Evolutionary conservation across 192 early-diverging fungal genomes (phyloP).

Genomic region (Lobosporangium transversale): DNA sequence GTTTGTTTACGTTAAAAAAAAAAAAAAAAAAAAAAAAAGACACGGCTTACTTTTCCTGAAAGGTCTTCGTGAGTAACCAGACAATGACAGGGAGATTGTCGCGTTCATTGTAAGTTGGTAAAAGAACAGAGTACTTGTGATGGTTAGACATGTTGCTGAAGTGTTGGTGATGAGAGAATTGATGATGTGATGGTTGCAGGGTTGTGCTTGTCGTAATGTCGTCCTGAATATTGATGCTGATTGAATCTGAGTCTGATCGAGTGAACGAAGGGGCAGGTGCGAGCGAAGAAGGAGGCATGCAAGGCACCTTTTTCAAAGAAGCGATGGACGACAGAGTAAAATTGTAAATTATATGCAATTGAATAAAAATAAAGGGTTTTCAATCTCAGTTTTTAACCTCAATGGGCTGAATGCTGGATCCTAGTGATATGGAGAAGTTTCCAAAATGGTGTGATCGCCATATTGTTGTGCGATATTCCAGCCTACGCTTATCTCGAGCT

Average conservation of each 20-base stretch:
- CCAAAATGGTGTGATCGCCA: no score
- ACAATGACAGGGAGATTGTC: constrained; percentile 96
- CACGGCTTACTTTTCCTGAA: constrained; percentile 72
- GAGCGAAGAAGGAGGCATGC: constrained; percentile 7
- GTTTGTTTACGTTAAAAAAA: no score
- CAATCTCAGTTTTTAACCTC: no score
- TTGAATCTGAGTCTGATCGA: constrained; percentile 33
- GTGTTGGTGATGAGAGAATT: constrained; percentile 15
- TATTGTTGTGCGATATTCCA: no score
- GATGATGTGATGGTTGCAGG: background rate
- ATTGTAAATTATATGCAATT: no score
- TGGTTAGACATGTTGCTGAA: constrained; percentile 27
- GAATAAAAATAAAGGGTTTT: no score
- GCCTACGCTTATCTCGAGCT: no score
- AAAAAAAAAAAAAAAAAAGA: no score
- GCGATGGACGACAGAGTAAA: constrained; percentile 16
- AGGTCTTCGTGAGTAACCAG: constrained; percentile 91
- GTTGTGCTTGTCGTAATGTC: constrained; percentile 15
- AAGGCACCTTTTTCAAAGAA: constrained; percentile 14
- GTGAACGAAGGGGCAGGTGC: background rate
- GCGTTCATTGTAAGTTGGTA: constrained; percentile 99
- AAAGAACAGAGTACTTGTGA: constrained; percentile 90
- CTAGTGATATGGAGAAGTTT: no score
- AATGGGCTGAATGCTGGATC: no score
- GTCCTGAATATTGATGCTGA: constrained; percentile 53